Evolutionary conservation across 805 yeast species (phyloP), one percentile per base, ranked within the genome.

Genomic region (Candida cerambycidarum): DNA sequence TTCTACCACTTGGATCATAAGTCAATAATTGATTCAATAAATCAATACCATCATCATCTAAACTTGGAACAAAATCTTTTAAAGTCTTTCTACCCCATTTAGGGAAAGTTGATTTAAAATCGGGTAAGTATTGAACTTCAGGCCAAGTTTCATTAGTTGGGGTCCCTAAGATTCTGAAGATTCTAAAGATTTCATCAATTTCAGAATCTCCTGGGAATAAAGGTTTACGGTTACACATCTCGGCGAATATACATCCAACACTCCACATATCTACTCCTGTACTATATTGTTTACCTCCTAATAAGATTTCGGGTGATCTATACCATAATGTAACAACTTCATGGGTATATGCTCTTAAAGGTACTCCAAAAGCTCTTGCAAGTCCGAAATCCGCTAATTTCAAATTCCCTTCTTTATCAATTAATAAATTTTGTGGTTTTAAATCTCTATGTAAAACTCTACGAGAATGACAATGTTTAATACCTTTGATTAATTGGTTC

Each of bases 261-360:
- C 97, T 88, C 99, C 99, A 93, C 85, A 93, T 89, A 63, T 93
- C 99, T 40, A 93, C 97, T 14, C 98, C 97, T 0, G 98, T 93
- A 27, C 97, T 88, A 64, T 93, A 93, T 58, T 93, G 97, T 53
- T 95, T 87, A 3, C 97, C 97, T 11, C 99, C 99, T 51, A 93
- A 77, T 47, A 93, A 71, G 43, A 93, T 88, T 66, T 93, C 99
- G 3, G 99, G 99, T 0, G 97, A 89, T 52, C 99, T 76, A 63
- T 93, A 93, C 99, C 99, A 93, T 53, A 93, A 71, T 0, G 99
- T 93, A 38, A 93, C 99, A 36, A 93, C 98, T 63, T 93, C 99
- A 66, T 93, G 97, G 10, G 99, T 92, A 59, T 92, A 93, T 1
- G 97, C 95, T 57, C 97, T 80, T 47, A 93, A 78, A 1, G 99